phyloP scores from a whole-genome alignment of 176 grass and related monocot species.

The Bromus sterilis region DNA sequence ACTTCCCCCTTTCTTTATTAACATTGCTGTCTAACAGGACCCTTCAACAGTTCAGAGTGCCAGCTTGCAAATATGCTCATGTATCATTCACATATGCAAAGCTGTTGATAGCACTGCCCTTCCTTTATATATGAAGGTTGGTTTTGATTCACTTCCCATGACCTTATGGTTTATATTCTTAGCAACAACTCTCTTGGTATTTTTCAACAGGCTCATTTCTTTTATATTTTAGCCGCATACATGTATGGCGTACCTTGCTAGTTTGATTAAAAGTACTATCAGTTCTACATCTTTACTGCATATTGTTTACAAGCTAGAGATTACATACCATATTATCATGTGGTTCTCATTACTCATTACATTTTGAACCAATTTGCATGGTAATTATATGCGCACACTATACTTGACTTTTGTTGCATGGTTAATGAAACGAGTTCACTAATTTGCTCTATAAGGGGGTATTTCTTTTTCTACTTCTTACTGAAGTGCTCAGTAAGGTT shows the following conservation, averaged over 20 bases:
- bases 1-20: background rate
- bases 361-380: background rate
- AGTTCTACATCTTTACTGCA: background rate
- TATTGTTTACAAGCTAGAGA: background rate
- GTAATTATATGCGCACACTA: background rate
- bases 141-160: background rate
- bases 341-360: background rate
- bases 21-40: background rate
- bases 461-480: no score
- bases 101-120: background rate
- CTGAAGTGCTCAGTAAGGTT: no score
- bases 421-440: no score
- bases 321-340: background rate
- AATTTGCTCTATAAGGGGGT: no score
- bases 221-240: background rate
- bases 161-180: no score
- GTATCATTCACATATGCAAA: background rate
- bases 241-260: background rate
- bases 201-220: background rate
- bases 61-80: background rate
- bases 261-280: background rate
- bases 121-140: slow-evolving; percentile 5
- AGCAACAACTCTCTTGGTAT: no score
- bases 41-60: background rate
- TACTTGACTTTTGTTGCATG: background rate